These are phyloP conservation scores for Pichia thaimueangensis DNA, from an alignment of 805 yeast species.

Conservation along the genomic window DNA sequence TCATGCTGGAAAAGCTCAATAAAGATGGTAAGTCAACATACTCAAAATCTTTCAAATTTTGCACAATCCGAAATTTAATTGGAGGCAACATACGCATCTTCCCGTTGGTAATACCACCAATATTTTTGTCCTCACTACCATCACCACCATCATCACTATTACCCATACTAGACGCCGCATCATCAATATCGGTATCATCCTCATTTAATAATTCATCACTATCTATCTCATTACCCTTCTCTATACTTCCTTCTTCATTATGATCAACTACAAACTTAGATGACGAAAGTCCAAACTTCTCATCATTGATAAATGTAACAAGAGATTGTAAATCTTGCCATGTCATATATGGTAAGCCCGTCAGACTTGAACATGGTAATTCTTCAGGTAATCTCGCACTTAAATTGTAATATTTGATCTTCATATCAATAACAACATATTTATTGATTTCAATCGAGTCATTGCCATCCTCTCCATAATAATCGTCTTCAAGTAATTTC, in stretches of 20 bases:
- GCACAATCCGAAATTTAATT: slow-evolving; percentile 39
- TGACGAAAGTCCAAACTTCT: slow-evolving; percentile 27
- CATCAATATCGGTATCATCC: slow-evolving; percentile 2
- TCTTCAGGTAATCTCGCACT: slow-evolving; percentile 47
- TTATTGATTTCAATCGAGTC: slow-evolving; percentile 26
- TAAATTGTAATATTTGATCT: slow-evolving; percentile 55
- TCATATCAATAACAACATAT: slow-evolving; percentile 64
- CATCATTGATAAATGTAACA: slow-evolving; percentile 53
- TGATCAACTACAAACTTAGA: slow-evolving; percentile 9
- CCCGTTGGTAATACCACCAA: not conserved
- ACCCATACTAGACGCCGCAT: slow-evolving; percentile 8
- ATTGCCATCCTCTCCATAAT: not conserved
- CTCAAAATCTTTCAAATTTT: slow-evolving; percentile 38
- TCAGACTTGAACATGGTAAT: slow-evolving; percentile 44
- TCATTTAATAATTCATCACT: too few relatives aligned
- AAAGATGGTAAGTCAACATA: slow-evolving; percentile 28
- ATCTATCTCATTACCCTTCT: too few relatives aligned
- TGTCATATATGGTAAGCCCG: slow-evolving; percentile 50
- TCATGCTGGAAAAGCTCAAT: slow-evolving; percentile 18
- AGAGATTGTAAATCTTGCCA: slow-evolving; percentile 55
- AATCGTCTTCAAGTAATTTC: not conserved
- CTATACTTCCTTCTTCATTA: too few relatives aligned
- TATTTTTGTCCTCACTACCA: not conserved
- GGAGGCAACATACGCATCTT: slow-evolving; percentile 24
- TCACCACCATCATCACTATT: slow-evolving; percentile 23